These are phyloP conservation scores for Neurospora sp. DNA, from an alignment of 2,329 filamentous ascomycete genomes.

Conservation along the genomic window DNA sequence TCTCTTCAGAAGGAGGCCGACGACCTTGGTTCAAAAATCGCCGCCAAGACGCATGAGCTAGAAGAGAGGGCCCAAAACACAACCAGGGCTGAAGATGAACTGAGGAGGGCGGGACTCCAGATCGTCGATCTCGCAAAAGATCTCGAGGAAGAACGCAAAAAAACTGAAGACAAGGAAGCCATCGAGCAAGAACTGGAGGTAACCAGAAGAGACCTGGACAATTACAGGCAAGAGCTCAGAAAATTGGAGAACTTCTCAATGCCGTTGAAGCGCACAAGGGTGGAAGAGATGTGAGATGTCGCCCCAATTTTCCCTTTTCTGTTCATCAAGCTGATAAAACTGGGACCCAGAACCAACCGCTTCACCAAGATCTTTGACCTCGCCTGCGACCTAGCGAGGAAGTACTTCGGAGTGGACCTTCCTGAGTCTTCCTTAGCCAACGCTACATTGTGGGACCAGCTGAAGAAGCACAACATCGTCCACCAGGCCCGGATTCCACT, in stretches of 20 bases:
- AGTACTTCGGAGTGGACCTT: slow-evolving; percentile 1
- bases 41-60: neutral
- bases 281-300: neutral
- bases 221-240: neutral
- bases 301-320: neutral
- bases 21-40: neutral
- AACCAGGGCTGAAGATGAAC: neutral
- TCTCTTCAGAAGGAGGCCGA: neutral
- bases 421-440: neutral
- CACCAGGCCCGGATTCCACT: slow-evolving; percentile 17
- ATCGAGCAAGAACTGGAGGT: neutral
- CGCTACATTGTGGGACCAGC: neutral
- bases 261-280: neutral
- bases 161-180: neutral
- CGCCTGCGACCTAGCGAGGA: slow-evolving; percentile 1
- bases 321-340: neutral
- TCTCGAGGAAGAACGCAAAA: neutral
- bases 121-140: neutral
- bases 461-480: neutral
- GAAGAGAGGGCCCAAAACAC: neutral
- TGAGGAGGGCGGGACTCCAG: neutral
- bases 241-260: neutral
- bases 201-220: neutral
- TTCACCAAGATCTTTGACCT: neutral
- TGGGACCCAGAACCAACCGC: too few species aligned